Evolutionary conservation across 2,329 filamentous ascomycete species (phyloP).

Genomic region (Trichoderma atrobrunneum): DNA sequence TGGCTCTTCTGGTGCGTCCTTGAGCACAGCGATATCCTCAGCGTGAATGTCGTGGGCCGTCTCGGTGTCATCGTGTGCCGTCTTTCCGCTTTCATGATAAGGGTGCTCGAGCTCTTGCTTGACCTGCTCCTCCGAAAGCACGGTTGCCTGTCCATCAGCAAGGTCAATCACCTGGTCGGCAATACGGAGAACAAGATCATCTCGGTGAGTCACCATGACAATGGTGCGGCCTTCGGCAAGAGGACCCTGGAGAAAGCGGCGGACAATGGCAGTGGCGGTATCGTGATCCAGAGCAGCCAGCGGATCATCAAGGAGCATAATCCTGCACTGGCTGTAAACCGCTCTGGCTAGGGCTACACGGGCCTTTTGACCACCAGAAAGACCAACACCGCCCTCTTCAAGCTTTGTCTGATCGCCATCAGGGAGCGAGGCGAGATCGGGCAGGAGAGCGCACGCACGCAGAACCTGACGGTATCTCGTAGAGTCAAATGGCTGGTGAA

Average conservation of each 20-base stretch:
- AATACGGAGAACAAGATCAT: slow-evolving; percentile 72
- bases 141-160: slow-evolving; percentile 53
- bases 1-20: slow-evolving; percentile 34
- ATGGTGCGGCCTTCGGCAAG: slow-evolving; percentile 64
- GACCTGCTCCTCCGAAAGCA: slow-evolving; percentile 47
- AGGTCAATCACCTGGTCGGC: slow-evolving; percentile 74
- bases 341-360: slow-evolving; percentile 62
- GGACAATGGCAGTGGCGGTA: slow-evolving; percentile 61
- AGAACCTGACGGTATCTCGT: slow-evolving; percentile 57
- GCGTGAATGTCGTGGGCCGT: slow-evolving; percentile 34
- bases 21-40: slow-evolving; percentile 22
- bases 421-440: slow-evolving; percentile 55
- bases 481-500: slow-evolving; percentile 55
- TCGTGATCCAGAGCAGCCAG: slow-evolving; percentile 62
- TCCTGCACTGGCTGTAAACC: slow-evolving; percentile 55
- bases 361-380: slow-evolving; percentile 63
- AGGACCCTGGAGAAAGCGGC: slow-evolving; percentile 56
- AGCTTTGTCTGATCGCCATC: slow-evolving; percentile 58
- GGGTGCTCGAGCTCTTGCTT: slow-evolving; percentile 38
- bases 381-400: slow-evolving; percentile 60
- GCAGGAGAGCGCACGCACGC: slow-evolving; percentile 56
- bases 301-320: slow-evolving; percentile 61
- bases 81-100: slow-evolving; percentile 30
- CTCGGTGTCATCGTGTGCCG: slow-evolving; percentile 25
- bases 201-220: slow-evolving; percentile 75